A percentile compares a stretch with the other conserved stretches of the same genome.
Conservation (phyloP, 2,329 filamentous ascomycete species). For the Aphanocladium album region DNA sequence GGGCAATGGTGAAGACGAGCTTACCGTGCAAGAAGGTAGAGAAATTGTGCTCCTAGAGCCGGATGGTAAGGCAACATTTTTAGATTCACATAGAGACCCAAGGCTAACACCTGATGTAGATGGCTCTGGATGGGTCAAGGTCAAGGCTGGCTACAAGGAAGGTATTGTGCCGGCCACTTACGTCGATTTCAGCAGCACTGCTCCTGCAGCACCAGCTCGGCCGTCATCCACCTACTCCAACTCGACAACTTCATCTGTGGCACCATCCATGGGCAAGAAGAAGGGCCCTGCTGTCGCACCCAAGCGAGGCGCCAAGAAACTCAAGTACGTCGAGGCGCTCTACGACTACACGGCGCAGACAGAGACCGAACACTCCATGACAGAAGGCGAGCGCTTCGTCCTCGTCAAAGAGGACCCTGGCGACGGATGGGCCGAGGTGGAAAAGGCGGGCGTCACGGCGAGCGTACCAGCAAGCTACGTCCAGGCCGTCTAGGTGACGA, state of each 20-base stretch:
- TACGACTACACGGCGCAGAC: slow-evolving; percentile 88
- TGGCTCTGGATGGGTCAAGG: slow-evolving; percentile 85
- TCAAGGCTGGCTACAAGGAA: slow-evolving; percentile 68
- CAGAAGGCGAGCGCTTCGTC: slow-evolving; percentile 86
- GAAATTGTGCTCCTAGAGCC: slow-evolving; percentile 76
- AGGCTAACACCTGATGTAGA: slow-evolving; percentile 47
- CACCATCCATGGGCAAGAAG: slow-evolving; percentile 56
- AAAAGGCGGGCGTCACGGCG: slow-evolving; percentile 78
- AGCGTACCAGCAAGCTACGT: slow-evolving; percentile 95
- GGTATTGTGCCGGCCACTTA: slow-evolving; percentile 87
- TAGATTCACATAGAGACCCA: slow-evolving; percentile 3
- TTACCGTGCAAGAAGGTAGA: slow-evolving; percentile 72
- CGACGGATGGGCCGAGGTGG: slow-evolving; percentile 96
- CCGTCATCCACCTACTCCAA: slow-evolving; percentile 75
- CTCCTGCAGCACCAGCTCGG: slow-evolving; percentile 45
- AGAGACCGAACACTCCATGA: slow-evolving; percentile 84
- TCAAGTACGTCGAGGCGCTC: slow-evolving; percentile 86
- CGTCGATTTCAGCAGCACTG: slow-evolving; percentile 58
- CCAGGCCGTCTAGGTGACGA: slow-evolving; percentile 57
- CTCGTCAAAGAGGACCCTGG: slow-evolving; percentile 82
- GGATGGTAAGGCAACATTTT: slow-evolving; percentile 63
- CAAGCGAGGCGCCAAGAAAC: slow-evolving; percentile 83
- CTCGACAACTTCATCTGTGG: slow-evolving; percentile 42
- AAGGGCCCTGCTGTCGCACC: slow-evolving; percentile 91
- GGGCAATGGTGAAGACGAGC: slow-evolving; percentile 72